Conservation (phyloP, 108 stramenopile genomes). For the Stephanodiscus minutulus region DNA sequence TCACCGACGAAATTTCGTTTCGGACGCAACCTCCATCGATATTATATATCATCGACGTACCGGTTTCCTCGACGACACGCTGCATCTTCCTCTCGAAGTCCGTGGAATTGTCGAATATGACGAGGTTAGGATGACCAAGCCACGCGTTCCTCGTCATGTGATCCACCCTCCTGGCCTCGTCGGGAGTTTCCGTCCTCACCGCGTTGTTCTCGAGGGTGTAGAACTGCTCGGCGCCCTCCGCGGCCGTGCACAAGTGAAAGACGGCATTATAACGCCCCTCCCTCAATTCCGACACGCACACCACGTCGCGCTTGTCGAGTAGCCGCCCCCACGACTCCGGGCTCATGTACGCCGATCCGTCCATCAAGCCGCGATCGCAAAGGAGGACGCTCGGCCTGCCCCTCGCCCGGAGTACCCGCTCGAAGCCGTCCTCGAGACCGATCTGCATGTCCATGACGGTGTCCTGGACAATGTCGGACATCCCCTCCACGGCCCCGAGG, state of each 20-base stretch:
- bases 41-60: too few species aligned
- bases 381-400: slow-evolving; percentile 86
- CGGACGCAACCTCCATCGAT: too few species aligned
- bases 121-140: slow-evolving; percentile 82
- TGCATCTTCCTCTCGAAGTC: slow-evolving; percentile 89
- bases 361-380: slow-evolving; percentile 95
- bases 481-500: slow-evolving; percentile 74
- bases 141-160: slow-evolving; percentile 75
- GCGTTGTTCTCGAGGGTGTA: slow-evolving; percentile 94
- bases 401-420: slow-evolving; percentile 69
- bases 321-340: slow-evolving; percentile 65
- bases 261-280: slow-evolving; percentile 94
- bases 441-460: slow-evolving; percentile 85
- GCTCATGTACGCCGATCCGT: slow-evolving; percentile 89
- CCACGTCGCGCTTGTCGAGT: slow-evolving; percentile 54
- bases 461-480: slow-evolving; percentile 80
- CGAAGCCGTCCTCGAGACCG: slow-evolving; percentile 86
- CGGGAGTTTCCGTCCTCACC: slow-evolving; percentile 83
- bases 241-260: slow-evolving; percentile 94
- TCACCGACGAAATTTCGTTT: too few species aligned
- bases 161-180: slow-evolving; percentile 80
- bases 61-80: slow-evolving; percentile 65
- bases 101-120: slow-evolving; percentile 77
- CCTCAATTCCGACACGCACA: slow-evolving; percentile 64
- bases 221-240: slow-evolving; percentile 81